Evolutionary conservation across 208 protist species (phyloP).

Genomic region (Leptomonas seymouri): DNA sequence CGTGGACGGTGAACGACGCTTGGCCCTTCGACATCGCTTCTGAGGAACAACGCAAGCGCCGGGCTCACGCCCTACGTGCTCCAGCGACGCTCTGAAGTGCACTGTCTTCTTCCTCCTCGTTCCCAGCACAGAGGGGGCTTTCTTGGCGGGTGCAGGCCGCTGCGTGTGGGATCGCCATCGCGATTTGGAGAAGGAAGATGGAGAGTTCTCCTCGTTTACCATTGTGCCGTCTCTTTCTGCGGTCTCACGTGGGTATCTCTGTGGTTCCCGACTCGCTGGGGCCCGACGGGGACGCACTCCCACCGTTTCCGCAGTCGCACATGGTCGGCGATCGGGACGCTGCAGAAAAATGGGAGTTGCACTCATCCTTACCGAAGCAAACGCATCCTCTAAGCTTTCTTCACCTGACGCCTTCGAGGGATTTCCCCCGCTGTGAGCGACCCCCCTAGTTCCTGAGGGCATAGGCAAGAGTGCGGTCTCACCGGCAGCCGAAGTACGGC

Average conservation of each 20-base stretch:
- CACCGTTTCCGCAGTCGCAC: no score
- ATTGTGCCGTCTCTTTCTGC: neutral
- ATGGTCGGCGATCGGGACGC: neutral
- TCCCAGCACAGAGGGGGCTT: neutral
- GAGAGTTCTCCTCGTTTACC: neutral
- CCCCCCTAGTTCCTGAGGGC: no score
- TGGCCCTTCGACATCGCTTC: neutral
- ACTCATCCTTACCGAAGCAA: neutral
- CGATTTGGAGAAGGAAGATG: neutral
- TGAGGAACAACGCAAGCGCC: neutral
- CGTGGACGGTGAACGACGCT: neutral
- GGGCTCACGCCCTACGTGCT: neutral
- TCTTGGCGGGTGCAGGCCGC: neutral
- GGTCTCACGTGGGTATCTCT: neutral
- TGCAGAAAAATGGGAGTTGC: conserved; percentile 2
- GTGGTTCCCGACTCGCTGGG: no score
- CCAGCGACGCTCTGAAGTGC: neutral
- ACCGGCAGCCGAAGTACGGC: neutral
- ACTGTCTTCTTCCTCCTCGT: conserved; percentile 7
- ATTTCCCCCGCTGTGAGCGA: no score
- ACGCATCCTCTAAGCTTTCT: neutral
- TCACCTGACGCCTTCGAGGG: neutral
- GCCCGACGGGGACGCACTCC: neutral
- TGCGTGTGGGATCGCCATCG: neutral
- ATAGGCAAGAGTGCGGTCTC: neutral